phyloP scores from a whole-genome alignment of 2,329 filamentous ascomycete species.

The Penicillium sp. region DNA sequence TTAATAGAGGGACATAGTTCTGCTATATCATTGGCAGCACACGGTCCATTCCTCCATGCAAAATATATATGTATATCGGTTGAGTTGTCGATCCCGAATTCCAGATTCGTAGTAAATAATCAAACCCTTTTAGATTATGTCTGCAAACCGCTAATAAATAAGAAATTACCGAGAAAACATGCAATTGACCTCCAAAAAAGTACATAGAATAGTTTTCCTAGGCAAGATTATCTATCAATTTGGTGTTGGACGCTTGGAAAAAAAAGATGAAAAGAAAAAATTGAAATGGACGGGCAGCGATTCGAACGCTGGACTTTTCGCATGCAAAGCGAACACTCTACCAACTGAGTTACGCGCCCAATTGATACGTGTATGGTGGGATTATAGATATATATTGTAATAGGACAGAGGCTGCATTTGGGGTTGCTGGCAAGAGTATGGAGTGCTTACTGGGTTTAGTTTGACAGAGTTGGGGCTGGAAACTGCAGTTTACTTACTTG shows the following conservation, averaged over 20 bases:
- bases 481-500: background rate
- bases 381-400: fast-evolving
- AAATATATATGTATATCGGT: no score
- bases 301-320: slow-evolving; percentile 12
- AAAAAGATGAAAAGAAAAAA: background rate
- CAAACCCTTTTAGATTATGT: no score
- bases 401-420: fast-evolving
- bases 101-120: no score
- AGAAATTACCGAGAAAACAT: background rate
- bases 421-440: no score
- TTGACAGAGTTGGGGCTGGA: background rate
- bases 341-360: slow-evolving; percentile 11
- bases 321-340: slow-evolving; percentile 25
- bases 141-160: no score
- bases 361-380: background rate
- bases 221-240: background rate
- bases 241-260: no score
- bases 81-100: no score
- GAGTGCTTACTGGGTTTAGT: no score
- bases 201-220: fast-evolving
- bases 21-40: no score
- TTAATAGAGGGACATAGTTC: no score
- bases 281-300: slow-evolving; percentile 1
- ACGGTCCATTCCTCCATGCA: no score
- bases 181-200: background rate